Evolutionary conservation across 202 grass and related monocot genomes (phyloP).

Genomic region (Saccharum hybrid): DNA sequence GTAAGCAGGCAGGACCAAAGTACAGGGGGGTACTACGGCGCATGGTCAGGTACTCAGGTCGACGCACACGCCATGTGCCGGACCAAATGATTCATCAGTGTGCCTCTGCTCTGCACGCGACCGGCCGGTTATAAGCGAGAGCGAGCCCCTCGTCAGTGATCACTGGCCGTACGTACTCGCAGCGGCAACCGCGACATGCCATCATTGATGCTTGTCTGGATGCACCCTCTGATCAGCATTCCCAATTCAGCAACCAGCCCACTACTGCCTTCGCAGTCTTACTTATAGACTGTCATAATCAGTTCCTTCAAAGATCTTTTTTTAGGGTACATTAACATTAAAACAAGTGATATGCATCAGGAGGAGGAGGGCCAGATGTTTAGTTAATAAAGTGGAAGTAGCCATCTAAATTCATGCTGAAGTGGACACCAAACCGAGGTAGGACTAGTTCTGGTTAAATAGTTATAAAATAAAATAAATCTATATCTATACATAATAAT

Average conservation of each 20-base stretch:
- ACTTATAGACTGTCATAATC: too few species aligned
- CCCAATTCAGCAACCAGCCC: slow-evolving; percentile 37
- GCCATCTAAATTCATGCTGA: too few species aligned
- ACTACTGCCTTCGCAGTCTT: background rate
- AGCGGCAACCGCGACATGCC: slow-evolving; percentile 27
- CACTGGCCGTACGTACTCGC: background rate
- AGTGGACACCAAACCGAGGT: too few species aligned
- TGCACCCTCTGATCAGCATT: slow-evolving; percentile 11
- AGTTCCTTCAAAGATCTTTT: background rate
- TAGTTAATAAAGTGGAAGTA: too few species aligned
- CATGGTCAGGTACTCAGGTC: background rate
- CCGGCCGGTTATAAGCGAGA: background rate
- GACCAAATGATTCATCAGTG: slow-evolving; percentile 41
- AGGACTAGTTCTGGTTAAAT: too few species aligned
- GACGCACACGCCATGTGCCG: slow-evolving; percentile 31
- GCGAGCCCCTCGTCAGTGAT: background rate
- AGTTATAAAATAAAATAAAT: too few species aligned
- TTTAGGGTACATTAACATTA: too few species aligned
- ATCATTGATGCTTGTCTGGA: slow-evolving; percentile 43
- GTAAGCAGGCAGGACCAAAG: slow-evolving; percentile 13
- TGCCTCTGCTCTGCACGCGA: slow-evolving; percentile 12
- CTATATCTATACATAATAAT: too few species aligned
- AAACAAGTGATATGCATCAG: too few species aligned
- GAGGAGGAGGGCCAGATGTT: too few species aligned
- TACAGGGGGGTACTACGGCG: slow-evolving; percentile 10